Base-by-base conservation (phyloP, 352 stramenopile species). In the Elongisporangium prolatum region DNA sequence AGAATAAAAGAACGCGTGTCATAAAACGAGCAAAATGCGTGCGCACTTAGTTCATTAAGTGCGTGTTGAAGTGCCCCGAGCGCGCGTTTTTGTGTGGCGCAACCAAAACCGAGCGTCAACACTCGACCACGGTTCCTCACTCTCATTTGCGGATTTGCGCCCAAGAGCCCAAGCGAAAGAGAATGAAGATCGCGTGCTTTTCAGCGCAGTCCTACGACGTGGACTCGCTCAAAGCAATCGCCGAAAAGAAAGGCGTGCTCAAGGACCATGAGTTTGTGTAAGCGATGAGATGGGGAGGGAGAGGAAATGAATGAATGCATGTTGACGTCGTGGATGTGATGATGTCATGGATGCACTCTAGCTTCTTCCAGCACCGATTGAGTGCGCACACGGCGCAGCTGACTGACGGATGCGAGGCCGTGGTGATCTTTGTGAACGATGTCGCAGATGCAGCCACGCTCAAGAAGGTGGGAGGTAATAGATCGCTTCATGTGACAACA, bases 371-470 rank as follows among this genome's bases (percentile, higher is more conserved):
- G 22, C 70, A 74, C 22, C 80, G 80, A 24, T 62, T 93, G 11
- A 80, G 73, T 55, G 57, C 54, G 17, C 67, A 71, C 21, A 88
- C 77, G 0, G 81, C 74, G 9, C 67, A 74, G 48, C 68, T 93
- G 34, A 80, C 84, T 0, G 60, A 77, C 9, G 71, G 73, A 2
- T 89, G 69, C 50, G 81, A 93, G 49, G 79, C 50, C 47, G 80
- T 89, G 22, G 77, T 85, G 38, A 86, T 93, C 54, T 96, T 95
- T 61, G 88, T 96, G 49, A 96, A 95, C 60, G 88, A 96, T 64
- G 75, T 73, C 6, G 84, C 85, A 4, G 72, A 93, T 56, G 77
- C 68, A 17, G 69, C 64, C 3, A 68, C 75, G 21, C 69, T 95
- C 7, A 75, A 81, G 55, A 72, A 77, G 61, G 64, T 82, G 40